phyloP scores from a whole-genome alignment of 495 filamentous ascomycete species.

The Daldinia grandis region DNA sequence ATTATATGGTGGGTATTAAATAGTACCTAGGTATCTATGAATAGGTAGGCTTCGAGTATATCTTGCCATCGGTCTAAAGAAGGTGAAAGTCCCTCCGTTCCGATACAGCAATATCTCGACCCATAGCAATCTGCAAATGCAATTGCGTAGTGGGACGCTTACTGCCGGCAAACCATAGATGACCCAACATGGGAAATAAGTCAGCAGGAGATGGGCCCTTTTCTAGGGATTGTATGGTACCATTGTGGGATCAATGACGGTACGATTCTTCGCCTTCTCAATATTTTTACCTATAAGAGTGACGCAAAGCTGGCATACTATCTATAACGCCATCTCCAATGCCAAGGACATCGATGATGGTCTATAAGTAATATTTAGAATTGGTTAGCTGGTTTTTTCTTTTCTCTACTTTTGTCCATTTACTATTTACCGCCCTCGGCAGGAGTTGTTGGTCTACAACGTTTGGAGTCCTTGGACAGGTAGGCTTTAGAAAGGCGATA shows the following conservation, averaged over 20 bases:
- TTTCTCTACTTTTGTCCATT: too few species aligned
- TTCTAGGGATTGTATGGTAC: neutral
- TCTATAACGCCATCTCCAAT: neutral
- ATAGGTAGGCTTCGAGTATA: neutral
- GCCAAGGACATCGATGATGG: neutral
- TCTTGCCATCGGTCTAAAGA: neutral
- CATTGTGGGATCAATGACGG: neutral
- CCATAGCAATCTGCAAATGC: conserved; percentile 1
- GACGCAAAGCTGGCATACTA: neutral
- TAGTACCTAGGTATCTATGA: too few species aligned
- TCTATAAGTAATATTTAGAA: neutral
- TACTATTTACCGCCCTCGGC: neutral
- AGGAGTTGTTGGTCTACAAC: neutral
- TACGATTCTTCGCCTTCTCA: neutral
- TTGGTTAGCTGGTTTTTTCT: neutral
- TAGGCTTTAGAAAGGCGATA: neutral
- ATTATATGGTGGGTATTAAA: too few species aligned
- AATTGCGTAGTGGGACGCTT: neutral
- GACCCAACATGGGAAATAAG: neutral
- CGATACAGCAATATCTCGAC: neutral
- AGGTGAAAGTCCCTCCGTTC: neutral
- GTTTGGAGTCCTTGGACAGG: neutral
- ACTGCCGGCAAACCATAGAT: neutral
- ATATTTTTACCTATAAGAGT: neutral
- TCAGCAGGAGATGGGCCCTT: neutral